These are phyloP conservation scores for Fistulina hepatica DNA, from an alignment of 1,284 basidiomycete species.

Conservation along the genomic window DNA sequence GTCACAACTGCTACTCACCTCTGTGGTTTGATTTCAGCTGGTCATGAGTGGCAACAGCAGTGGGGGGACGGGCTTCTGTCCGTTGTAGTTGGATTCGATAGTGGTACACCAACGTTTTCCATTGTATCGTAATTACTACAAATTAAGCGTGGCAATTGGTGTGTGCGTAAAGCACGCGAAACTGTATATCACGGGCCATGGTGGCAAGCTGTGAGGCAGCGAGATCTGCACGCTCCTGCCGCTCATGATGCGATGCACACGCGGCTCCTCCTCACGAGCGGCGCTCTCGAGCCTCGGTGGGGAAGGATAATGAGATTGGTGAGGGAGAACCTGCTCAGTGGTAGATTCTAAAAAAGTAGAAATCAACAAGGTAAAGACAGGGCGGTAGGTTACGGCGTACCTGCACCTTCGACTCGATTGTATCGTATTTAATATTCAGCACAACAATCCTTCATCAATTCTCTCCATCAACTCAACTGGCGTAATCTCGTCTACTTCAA, in stretches of 20 bases:
- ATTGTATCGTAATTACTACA: too few relatives aligned
- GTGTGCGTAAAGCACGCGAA: not conserved
- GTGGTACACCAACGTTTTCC: not conserved
- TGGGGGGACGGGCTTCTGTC: constrained; percentile 3
- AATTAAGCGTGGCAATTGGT: too few relatives aligned
- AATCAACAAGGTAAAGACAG: too few relatives aligned
- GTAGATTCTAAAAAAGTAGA: not conserved
- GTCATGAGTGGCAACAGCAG: constrained; percentile 3
- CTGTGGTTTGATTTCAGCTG: not conserved
- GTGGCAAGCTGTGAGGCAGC: not conserved
- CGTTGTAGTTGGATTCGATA: constrained; percentile 2
- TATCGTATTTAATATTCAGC: too few relatives aligned
- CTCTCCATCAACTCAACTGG: not conserved
- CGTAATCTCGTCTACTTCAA: constrained; percentile 11
- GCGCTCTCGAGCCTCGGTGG: not conserved
- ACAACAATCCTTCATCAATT: not conserved
- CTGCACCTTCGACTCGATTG: too few relatives aligned
- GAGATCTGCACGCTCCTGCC: not conserved
- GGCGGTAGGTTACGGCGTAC: too few relatives aligned
- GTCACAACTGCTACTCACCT: not conserved
- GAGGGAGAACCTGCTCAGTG: not conserved
- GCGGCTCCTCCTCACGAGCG: too few relatives aligned
- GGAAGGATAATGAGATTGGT: not conserved
- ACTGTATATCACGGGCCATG: not conserved
- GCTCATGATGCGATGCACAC: not conserved